Base-by-base conservation (phyloP, 2,329 filamentous ascomycete genomes). In the Neonectria neomacrospora region DNA sequence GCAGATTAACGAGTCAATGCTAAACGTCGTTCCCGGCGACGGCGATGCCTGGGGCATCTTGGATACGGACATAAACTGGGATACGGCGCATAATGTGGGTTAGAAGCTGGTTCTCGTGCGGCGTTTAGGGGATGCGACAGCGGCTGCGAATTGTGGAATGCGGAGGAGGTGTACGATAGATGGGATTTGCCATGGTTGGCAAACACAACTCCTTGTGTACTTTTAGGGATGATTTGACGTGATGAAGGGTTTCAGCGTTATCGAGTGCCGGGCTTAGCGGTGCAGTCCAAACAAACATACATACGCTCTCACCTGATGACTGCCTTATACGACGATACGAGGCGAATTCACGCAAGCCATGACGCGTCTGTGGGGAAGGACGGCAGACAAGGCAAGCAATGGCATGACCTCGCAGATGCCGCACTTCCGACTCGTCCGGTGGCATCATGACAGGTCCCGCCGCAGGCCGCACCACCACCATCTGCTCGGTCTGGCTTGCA, bases 11-110 rank as follows among this genome's bases (percentile, higher is more conserved):
- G 67, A 74, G 48, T 59, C 73, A 10, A 68, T 76, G 39, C 65
- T 68, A 23, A 67, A 65, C 37, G 64, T 60, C n/a, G 34, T 73
- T 2, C 64, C 73, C 2, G 70, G 71, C 10, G 69, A 67, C 3
- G 54, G 52, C n/a, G 73, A 74, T 34, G 65, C 74, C 18, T 77
- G 75, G 75, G 73, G 71, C 1, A 70, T 76, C 50, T 53, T 77
- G 54, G 73, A 69, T 28, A 74, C 69, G 39, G 67, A 75, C 28
- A 42, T 74, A 34, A 68, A 64, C 48, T 76, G 74, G 74, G 64
- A 70, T 55, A 37, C 44, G 16, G 54, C 58, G 41, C 42, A 53
- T 11, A 44, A 20, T 10, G 30, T 47, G 50, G 42, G 54, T 34
- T 63, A 58, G 28, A 53, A 39, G 39, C 45, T n/a, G 44, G 32